Evolutionary conservation across 2,329 filamentous ascomycete genomes (phyloP), one percentile per base, ranked within the genome.

Genomic region (Exophiala sp.): DNA sequence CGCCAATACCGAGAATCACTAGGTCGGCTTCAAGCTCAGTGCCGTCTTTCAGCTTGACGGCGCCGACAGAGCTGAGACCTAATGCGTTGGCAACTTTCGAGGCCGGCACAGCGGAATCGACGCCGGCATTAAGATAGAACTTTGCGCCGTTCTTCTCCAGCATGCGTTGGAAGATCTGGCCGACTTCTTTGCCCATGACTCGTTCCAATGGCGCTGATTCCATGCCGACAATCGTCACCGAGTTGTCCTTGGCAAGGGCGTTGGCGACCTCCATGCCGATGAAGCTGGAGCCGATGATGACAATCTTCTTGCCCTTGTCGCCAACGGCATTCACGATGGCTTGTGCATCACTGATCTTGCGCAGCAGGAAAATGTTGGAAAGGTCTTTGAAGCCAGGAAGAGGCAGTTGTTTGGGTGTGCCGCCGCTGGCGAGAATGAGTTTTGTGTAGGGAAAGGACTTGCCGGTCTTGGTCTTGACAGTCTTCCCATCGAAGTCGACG

Each of bases 211-310:
- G 91, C 10, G 81, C 81, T 52, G 80, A 81, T 64, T 95, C 89
- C 85, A 90, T 91, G 30, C 93, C 93, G 18, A 98, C 75, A 34
- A 97, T 81, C 6, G 85, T 85, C 13, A 98, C 89, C 7, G 83
- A 72, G 66, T 98, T 95, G 62, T 85, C 85, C 61, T 85, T 85
- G 38, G 85, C 83, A 0, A 94, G 72, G 46, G 73, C 84, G 57
- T 90, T 93, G 54, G 86, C 91, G n/a, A 94, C 80, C 69, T 98
- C 93, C 86, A 98, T 94, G 34, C 93, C 93, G 64, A 98, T 98
- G 69, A 98, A 98, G 0, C 88, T 95, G 52, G 86, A 91, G 34
- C 93, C 93, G 46, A 98, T 76, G 11, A 98, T 77, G 40, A 95
- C 88, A 58, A 98, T 82, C 68, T 95, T 96, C 77, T 95, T 96